Conservation (phyloP, 208 protist genomes). For the Trypanosoma brucei region DNA sequence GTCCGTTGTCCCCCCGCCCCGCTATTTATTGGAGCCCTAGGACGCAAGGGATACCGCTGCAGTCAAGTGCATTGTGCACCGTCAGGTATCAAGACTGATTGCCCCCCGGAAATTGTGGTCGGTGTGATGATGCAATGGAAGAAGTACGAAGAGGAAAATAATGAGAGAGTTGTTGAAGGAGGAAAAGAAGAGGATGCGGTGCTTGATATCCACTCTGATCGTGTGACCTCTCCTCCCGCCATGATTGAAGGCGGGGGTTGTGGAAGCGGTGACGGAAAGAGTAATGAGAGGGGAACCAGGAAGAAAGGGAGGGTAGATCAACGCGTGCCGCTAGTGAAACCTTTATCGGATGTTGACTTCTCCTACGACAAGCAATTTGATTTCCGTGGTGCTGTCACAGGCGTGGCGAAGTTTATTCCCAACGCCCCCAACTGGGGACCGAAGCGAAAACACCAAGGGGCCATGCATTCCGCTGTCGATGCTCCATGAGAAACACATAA, state of each 20-base stretch:
- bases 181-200: not conserved
- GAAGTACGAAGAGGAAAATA: constrained; percentile 26
- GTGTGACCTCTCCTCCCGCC: too few species aligned
- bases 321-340: constrained; percentile 27
- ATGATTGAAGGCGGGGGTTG: constrained; percentile 11
- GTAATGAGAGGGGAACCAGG: constrained; percentile 6
- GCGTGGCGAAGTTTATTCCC: constrained; percentile 84
- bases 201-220: too few species aligned
- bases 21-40: constrained; percentile 67
- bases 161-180: constrained; percentile 1
- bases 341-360: constrained; percentile 61
- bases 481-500: too few species aligned
- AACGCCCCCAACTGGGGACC: constrained; percentile 88
- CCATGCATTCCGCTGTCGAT: constrained; percentile 6
- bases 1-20: constrained; percentile 75
- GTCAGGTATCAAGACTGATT: constrained; percentile 90
- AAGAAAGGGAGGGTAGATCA: constrained; percentile 1
- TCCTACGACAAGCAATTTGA: constrained; percentile 75
- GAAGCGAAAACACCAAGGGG: constrained; percentile 75
- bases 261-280: not conserved
- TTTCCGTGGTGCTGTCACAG: constrained; percentile 62
- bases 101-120: constrained; percentile 79
- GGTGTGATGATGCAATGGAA: constrained; percentile 85
- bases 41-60: constrained; percentile 79
- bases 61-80: constrained; percentile 90